A percentile compares a stretch with the other conserved stretches of the same genome.
These are phyloP conservation scores for Annulohypoxylon moriforme DNA, from an alignment of 495 filamentous ascomycete genomes.

Conservation along the genomic window DNA sequence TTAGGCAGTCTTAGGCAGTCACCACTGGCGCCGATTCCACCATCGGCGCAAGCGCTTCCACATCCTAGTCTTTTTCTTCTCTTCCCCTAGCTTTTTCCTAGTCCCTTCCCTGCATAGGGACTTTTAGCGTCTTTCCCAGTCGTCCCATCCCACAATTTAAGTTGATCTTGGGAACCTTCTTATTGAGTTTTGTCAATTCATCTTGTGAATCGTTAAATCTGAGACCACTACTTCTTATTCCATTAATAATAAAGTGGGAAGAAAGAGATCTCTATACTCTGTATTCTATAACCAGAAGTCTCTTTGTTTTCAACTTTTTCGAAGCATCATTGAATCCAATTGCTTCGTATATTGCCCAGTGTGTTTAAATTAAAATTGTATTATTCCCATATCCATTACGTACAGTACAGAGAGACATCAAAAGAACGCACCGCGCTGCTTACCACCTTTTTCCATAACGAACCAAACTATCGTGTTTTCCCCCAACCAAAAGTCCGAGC, in stretches of 20 bases:
- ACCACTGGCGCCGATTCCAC: constrained; percentile 24
- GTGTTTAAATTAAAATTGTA: not conserved
- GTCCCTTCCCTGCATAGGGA: not conserved
- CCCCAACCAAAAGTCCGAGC: constrained; percentile 41
- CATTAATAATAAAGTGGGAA: constrained; percentile 18
- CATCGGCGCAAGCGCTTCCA: constrained; percentile 29
- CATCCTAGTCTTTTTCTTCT: not conserved
- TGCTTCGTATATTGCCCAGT: not conserved
- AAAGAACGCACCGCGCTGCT: constrained; percentile 15
- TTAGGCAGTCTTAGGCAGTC: constrained; percentile 6
- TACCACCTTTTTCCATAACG: constrained; percentile 11
- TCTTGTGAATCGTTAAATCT: not conserved
- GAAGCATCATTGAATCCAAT: not conserved
- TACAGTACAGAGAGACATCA: not conserved
- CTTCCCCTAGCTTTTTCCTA: not conserved
- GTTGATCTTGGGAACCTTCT: constrained; percentile 17
- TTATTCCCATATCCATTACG: not conserved
- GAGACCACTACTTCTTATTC: constrained; percentile 7
- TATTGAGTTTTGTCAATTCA: not conserved
- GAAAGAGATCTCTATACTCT: not conserved
- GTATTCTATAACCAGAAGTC: not conserved
- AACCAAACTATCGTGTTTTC: constrained; percentile 4
- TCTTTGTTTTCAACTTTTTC: constrained; percentile 4
- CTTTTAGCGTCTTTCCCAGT: not conserved
- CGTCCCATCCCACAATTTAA: constrained; percentile 40